These are phyloP conservation scores for Esteya vermicola DNA, from an alignment of 2,329 filamentous ascomycete genomes.

Conservation along the genomic window DNA sequence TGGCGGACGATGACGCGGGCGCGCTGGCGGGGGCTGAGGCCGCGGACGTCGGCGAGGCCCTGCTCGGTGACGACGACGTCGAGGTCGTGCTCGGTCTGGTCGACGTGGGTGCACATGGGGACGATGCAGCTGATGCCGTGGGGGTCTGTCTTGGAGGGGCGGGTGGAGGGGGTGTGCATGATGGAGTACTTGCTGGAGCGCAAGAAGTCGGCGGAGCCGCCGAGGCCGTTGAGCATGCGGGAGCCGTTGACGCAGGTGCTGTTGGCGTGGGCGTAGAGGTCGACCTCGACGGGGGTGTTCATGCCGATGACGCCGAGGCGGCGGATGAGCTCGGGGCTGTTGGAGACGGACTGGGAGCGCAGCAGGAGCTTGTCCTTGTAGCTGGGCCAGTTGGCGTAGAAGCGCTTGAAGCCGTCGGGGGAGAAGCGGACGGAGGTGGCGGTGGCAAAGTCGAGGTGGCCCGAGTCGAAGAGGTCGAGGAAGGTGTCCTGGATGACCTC, in stretches of 20 bases:
- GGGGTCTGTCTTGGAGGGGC: slow-evolving; percentile 70
- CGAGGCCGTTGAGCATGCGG: slow-evolving; percentile 76
- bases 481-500: slow-evolving; percentile 89
- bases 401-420: slow-evolving; percentile 78
- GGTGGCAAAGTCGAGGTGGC: slow-evolving; percentile 77
- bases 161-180: slow-evolving; percentile 74
- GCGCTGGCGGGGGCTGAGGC: slow-evolving; percentile 64
- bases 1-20: slow-evolving; percentile 76
- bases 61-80: slow-evolving; percentile 69
- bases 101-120: slow-evolving; percentile 85
- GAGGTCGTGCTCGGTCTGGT: slow-evolving; percentile 86
- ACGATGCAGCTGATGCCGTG: slow-evolving; percentile 76
- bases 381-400: slow-evolving; percentile 72
- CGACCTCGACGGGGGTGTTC: slow-evolving; percentile 90
- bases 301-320: slow-evolving; percentile 80
- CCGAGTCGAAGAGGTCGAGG: slow-evolving; percentile 82
- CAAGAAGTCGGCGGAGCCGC: slow-evolving; percentile 71
- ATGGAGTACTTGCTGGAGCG: slow-evolving; percentile 71
- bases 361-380: slow-evolving; percentile 75
- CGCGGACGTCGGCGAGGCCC: slow-evolving; percentile 74
- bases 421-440: slow-evolving; percentile 85
- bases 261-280: slow-evolving; percentile 92
- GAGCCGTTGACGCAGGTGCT: slow-evolving; percentile 78
- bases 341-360: slow-evolving; percentile 76
- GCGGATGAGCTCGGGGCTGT: slow-evolving; percentile 82